Conservation (phyloP, 352 stramenopile species). For the Nothophytophthora sp. region DNA sequence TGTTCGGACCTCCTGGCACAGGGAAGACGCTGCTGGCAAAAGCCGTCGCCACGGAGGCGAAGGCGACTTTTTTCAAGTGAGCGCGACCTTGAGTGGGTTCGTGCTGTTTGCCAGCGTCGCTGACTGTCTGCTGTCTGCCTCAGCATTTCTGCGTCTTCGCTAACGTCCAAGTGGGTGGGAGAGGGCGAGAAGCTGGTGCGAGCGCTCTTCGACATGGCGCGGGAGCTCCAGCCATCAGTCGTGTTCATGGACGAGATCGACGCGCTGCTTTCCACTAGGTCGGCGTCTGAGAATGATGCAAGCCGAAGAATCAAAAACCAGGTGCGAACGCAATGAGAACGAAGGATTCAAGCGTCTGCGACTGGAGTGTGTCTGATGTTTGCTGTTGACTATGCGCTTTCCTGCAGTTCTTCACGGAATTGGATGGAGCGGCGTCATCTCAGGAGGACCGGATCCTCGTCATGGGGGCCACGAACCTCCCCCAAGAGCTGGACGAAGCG, state of each 20-base stretch:
- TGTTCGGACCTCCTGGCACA: slow-evolving; percentile 85
- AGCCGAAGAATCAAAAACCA: slow-evolving; percentile 91
- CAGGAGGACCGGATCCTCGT: slow-evolving; percentile 83
- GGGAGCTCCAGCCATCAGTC: slow-evolving; percentile 80
- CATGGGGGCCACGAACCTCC: slow-evolving; percentile 88
- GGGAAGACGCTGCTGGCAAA: slow-evolving; percentile 86
- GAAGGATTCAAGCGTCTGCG: too few relatives aligned
- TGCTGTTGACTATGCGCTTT: neutral
- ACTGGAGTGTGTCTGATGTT: neutral
- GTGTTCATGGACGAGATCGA: slow-evolving; percentile 93
- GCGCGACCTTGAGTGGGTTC: neutral
- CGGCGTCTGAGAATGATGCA: slow-evolving; percentile 81
- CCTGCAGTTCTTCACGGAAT: slow-evolving; percentile 86
- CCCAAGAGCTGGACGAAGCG: slow-evolving; percentile 85
- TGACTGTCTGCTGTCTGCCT: slow-evolving; percentile 12
- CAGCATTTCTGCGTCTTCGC: slow-evolving; percentile 85
- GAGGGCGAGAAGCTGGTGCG: slow-evolving; percentile 95
- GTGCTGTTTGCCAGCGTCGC: neutral
- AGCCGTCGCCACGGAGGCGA: slow-evolving; percentile 79
- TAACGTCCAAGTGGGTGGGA: slow-evolving; percentile 91
- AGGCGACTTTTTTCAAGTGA: slow-evolving; percentile 86
- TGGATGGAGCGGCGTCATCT: slow-evolving; percentile 77
- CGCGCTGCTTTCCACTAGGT: slow-evolving; percentile 74
- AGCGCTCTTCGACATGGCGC: slow-evolving; percentile 92
- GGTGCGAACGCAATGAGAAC: slow-evolving; percentile 28